phyloP scores from a whole-genome alignment of 2,329 filamentous ascomycete genomes.

The Cryphonectria parasitica region DNA sequence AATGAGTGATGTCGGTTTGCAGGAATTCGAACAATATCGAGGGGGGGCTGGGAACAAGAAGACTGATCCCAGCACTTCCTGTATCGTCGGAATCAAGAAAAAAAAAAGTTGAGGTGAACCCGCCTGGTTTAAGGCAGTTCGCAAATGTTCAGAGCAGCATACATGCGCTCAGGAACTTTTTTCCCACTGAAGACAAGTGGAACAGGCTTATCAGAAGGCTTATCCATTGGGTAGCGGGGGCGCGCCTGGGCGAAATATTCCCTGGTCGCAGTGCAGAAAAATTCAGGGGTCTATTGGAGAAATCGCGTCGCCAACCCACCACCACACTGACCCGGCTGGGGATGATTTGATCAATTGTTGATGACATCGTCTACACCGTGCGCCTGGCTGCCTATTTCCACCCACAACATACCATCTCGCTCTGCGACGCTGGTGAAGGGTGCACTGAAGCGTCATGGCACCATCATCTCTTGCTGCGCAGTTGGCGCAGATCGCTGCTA shows the following conservation, averaged over 20 bases:
- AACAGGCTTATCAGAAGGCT: constrained; percentile 12
- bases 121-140: background rate
- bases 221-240: constrained; percentile 6
- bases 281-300: constrained; percentile 16
- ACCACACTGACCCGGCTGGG: background rate
- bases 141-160: constrained; percentile 13
- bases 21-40: background rate
- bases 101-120: background rate
- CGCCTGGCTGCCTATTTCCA: background rate
- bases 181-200: constrained; percentile 16
- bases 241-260: background rate
- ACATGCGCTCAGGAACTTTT: constrained; percentile 17
- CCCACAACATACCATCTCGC: constrained; percentile 5
- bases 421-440: constrained; percentile 19
- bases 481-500: constrained; percentile 87
- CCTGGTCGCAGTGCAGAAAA: constrained; percentile 15
- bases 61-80: background rate
- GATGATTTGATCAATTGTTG: constrained; percentile 3
- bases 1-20: background rate
- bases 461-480: constrained; percentile 81
- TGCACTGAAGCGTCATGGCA: constrained; percentile 20
- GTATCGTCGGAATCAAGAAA: background rate
- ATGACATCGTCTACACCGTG: constrained; percentile 1
- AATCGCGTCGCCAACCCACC: constrained; percentile 11
- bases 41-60: background rate